phyloP scores from a whole-genome alignment of 345 rosid genomes.

The Acer saccharum region DNA sequence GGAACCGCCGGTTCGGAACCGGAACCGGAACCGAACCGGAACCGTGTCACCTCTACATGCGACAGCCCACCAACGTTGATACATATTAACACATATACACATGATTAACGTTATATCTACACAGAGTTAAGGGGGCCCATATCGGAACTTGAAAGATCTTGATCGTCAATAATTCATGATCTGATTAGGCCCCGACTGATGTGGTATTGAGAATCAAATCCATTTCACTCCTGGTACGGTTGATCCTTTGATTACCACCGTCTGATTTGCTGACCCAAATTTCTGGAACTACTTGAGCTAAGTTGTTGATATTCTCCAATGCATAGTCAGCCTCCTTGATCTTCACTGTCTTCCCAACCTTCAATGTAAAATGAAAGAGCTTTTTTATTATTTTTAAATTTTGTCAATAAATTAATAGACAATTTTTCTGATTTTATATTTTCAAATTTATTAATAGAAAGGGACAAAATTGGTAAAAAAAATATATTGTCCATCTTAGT shows the following conservation, averaged over 20 bases:
- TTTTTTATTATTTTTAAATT: too few relatives aligned
- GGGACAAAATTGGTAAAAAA: too few relatives aligned
- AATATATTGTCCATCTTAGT: too few relatives aligned
- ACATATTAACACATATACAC: background rate
- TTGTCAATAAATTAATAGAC: too few relatives aligned
- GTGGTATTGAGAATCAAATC: slow-evolving; percentile 47
- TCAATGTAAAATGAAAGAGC: background rate
- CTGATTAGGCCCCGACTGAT: slow-evolving; percentile 59
- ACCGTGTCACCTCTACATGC: too few relatives aligned
- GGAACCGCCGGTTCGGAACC: too few relatives aligned
- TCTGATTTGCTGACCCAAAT: slow-evolving; percentile 49
- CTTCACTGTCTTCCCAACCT: slow-evolving; percentile 74
- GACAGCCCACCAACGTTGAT: background rate
- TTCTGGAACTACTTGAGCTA: slow-evolving; percentile 65
- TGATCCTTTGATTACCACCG: slow-evolving; percentile 39
- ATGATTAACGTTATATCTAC: slow-evolving; percentile 4
- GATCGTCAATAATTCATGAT: background rate
- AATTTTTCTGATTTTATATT: too few relatives aligned
- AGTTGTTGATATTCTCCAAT: slow-evolving; percentile 43
- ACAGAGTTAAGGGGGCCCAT: too few relatives aligned
- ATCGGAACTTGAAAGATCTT: background rate
- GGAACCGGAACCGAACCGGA: too few relatives aligned
- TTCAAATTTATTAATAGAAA: too few relatives aligned
- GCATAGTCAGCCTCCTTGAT: slow-evolving; percentile 71
- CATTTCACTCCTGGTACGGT: slow-evolving; percentile 46